A percentile compares a stretch with the other conserved stretches of the same genome.
phyloP scores from a whole-genome alignment of 2,329 filamentous ascomycete species.

The Colletotrichum siamense region DNA sequence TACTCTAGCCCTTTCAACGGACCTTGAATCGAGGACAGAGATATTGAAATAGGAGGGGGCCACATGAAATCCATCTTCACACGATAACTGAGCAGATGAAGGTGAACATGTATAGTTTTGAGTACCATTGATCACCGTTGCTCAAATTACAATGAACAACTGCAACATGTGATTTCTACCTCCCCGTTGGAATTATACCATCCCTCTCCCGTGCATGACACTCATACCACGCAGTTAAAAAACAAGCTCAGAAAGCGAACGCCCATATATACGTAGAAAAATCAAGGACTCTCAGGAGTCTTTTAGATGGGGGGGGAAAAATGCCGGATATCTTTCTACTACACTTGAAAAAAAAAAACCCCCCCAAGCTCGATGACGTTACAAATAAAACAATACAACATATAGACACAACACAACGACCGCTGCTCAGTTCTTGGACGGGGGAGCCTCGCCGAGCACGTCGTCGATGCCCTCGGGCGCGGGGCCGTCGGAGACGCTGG shows the following conservation, averaged over 20 bases:
- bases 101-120: not conserved
- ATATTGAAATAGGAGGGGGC: not conserved
- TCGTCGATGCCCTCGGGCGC: constrained; percentile 17
- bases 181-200: not conserved
- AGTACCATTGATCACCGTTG: not conserved
- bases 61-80: not conserved
- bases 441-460: constrained; percentile 23
- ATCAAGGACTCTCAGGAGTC: not conserved
- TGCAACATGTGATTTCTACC: not conserved
- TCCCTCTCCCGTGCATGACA: not conserved
- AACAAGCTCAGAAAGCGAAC: not conserved
- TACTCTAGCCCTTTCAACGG: not conserved
- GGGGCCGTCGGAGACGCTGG: constrained; percentile 21
- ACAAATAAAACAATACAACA: not conserved
- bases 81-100: not conserved
- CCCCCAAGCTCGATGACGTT: not conserved
- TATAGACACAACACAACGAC: not conserved
- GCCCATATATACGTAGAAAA: not conserved
- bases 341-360: not conserved
- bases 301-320: not conserved
- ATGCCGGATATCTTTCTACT: not conserved
- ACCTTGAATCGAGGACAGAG: not conserved
- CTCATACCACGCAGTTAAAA: not conserved
- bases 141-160: too few relatives aligned
- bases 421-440: constrained; percentile 22